These are phyloP conservation scores for Leccinum fallax DNA, from an alignment of 1,284 basidiomycete species.

Conservation along the genomic window DNA sequence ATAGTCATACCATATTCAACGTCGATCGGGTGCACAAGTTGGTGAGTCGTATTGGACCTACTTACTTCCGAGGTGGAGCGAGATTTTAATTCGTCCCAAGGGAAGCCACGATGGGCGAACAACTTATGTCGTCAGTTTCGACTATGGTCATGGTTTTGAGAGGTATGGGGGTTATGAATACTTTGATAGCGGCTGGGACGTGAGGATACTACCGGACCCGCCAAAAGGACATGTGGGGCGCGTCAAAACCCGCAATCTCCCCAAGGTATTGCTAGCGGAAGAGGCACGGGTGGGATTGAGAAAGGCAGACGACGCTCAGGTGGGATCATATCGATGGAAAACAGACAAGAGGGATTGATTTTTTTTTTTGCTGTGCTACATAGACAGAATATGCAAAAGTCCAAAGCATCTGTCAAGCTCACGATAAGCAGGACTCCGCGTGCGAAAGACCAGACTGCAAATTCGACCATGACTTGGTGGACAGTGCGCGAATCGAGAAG, in stretches of 20 bases:
- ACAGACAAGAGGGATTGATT: not conserved
- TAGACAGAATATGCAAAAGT: slow-evolving; percentile 11
- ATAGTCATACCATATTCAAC: slow-evolving; percentile 24
- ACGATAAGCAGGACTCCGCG: slow-evolving; percentile 7
- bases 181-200: slow-evolving; percentile 14
- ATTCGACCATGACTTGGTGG: slow-evolving; percentile 22
- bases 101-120: slow-evolving; percentile 6
- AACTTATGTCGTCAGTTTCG: slow-evolving; percentile 11
- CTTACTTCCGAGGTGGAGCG: not conserved
- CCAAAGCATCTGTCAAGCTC: slow-evolving; percentile 19
- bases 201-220: not conserved
- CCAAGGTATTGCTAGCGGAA: slow-evolving; percentile 10
- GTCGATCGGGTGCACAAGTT: slow-evolving; percentile 14
- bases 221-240: not conserved
- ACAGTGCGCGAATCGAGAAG: slow-evolving; percentile 14
- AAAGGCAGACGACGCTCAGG: slow-evolving; percentile 8
- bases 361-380: not conserved
- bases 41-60: slow-evolving; percentile 6
- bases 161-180: slow-evolving; percentile 16
- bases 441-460: slow-evolving; percentile 15
- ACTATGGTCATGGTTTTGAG: slow-evolving; percentile 19
- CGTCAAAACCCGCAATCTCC: slow-evolving; percentile 8
- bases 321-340: not conserved
- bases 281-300: slow-evolving; percentile 12
- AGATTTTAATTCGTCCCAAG: not conserved